phyloP scores from a whole-genome alignment of 73 alveolate species.

The Effrenium voratum region DNA sequence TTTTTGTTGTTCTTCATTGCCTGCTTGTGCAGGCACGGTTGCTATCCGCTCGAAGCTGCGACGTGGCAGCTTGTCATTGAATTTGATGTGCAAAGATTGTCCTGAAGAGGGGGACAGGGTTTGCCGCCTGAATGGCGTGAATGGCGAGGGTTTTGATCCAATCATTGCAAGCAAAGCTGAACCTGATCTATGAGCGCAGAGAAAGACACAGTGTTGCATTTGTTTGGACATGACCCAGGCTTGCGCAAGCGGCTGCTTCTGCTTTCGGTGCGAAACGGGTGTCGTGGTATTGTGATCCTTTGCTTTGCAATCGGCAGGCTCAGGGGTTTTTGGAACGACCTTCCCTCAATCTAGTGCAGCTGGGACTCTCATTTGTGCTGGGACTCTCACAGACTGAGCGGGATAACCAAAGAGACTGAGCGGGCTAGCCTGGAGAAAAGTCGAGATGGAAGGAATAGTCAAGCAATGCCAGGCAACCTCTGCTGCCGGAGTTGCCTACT shows the following conservation, averaged over 20 bases:
- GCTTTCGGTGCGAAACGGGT: no score
- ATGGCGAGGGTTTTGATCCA: neutral
- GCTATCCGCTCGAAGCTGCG: constrained; percentile 65
- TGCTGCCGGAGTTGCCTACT: constrained; percentile 63
- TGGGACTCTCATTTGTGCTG: no score
- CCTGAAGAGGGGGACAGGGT: neutral
- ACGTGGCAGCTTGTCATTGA: no score
- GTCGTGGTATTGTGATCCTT: no score
- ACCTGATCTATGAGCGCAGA: neutral
- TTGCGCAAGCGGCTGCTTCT: neutral
- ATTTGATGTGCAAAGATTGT: no score
- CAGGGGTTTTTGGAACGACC: neutral
- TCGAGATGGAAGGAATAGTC: no score
- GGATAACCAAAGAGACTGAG: no score
- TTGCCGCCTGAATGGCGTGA: neutral
- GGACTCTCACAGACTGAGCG: no score
- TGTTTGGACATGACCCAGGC: neutral
- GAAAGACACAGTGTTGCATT: neutral
- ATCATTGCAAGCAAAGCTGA: neutral
- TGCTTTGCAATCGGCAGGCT: neutral
- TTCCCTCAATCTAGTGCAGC: neutral
- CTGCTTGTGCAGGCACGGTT: constrained; percentile 70
- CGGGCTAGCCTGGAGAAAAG: no score
- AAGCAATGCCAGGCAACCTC: constrained; percentile 55
- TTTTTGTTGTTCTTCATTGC: no score